Conservation (phyloP, 768 basidiomycete genomes). For the Tricholoma sp. region DNA sequence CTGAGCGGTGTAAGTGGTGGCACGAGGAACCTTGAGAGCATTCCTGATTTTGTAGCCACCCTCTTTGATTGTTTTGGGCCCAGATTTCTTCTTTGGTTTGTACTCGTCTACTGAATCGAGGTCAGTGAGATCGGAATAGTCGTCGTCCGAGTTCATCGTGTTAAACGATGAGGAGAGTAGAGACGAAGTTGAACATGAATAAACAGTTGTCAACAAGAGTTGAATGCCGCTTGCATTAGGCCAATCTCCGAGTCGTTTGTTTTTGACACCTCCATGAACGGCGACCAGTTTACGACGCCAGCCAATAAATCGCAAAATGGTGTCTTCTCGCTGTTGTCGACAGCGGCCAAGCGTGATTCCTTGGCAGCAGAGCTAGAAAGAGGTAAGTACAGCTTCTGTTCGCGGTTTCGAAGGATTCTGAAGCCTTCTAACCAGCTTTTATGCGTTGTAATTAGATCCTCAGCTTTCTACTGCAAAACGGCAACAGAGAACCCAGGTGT, state of each 20-base stretch:
- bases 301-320: neutral
- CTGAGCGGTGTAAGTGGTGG: slow-evolving; percentile 61
- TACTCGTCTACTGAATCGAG: slow-evolving; percentile 22
- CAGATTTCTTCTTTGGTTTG: slow-evolving; percentile 16
- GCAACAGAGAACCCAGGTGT: slow-evolving; percentile 58
- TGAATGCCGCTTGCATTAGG: neutral
- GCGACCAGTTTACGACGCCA: neutral
- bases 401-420: neutral
- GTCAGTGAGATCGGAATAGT: slow-evolving; percentile 29
- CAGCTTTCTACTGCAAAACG: slow-evolving; percentile 64
- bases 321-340: neutral
- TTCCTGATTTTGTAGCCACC: slow-evolving; percentile 32
- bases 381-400: neutral
- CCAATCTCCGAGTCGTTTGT: neutral
- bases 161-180: neutral
- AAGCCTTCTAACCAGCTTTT: slow-evolving; percentile 1
- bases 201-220: slow-evolving; percentile 7
- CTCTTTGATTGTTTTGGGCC: neutral
- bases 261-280: neutral
- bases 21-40: slow-evolving; percentile 49
- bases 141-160: slow-evolving; percentile 20
- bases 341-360: slow-evolving; percentile 3
- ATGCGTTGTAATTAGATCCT: slow-evolving; percentile 39
- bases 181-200: neutral
- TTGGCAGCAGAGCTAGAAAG: slow-evolving; percentile 7